phyloP scores from a whole-genome alignment of 352 stramenopile species.

The Phytophthora hybrid region DNA sequence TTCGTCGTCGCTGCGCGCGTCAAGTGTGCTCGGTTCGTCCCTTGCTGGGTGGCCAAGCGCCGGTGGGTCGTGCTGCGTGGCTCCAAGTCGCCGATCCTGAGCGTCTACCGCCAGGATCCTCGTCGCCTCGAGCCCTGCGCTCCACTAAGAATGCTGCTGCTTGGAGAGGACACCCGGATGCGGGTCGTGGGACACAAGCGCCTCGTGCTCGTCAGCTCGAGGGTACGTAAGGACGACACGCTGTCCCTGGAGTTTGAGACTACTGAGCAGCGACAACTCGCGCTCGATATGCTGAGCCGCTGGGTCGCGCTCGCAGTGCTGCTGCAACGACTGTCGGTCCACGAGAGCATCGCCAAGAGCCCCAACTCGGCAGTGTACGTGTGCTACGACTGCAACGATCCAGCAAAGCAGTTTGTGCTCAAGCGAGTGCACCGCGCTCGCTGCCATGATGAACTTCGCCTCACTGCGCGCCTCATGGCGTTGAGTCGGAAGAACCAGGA shows the following conservation, averaged over 20 bases:
- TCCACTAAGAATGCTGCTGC: conserved; percentile 59
- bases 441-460: conserved; percentile 47
- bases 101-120: conserved; percentile 57
- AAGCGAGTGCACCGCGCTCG: conserved; percentile 56
- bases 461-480: conserved; percentile 52
- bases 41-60: conserved; percentile 59
- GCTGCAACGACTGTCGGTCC: conserved; percentile 52
- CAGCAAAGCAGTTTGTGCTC: conserved; percentile 49
- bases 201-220: conserved; percentile 60
- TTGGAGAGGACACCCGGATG: conserved; percentile 59
- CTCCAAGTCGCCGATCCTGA: conserved; percentile 66
- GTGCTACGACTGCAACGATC: conserved; percentile 49
- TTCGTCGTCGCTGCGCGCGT: conserved; percentile 60
- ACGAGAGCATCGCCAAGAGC: conserved; percentile 60
- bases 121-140: conserved; percentile 12
- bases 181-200: conserved; percentile 51
- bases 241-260: conserved; percentile 62
- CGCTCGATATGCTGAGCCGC: conserved; percentile 59
- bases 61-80: conserved; percentile 71
- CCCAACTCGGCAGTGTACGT: conserved; percentile 66
- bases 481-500: conserved; percentile 33
- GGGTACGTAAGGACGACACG: conserved; percentile 64
- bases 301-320: conserved; percentile 69
- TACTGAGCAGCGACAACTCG: conserved; percentile 46
- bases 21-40: conserved; percentile 57